phyloP scores from a whole-genome alignment of 805 yeast species.

The Metschnikowia colocasiae region DNA sequence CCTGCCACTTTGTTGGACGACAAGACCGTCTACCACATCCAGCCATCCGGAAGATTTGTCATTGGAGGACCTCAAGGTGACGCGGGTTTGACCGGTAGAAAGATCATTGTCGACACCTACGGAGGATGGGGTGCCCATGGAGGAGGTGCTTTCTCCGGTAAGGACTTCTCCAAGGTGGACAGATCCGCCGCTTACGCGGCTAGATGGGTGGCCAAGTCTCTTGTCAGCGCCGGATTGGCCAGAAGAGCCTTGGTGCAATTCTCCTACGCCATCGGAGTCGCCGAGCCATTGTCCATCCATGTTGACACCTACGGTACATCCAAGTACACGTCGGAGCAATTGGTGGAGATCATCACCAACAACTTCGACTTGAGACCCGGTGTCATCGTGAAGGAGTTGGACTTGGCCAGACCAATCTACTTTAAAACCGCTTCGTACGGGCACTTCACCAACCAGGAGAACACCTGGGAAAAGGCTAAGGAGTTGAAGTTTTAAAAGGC shows the following conservation, averaged over 20 bases:
- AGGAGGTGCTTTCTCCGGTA: slow-evolving; percentile 99
- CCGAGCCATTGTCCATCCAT: slow-evolving; percentile 96
- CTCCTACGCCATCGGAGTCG: slow-evolving; percentile 99
- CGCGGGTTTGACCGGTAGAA: slow-evolving; percentile 99
- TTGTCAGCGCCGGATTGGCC: slow-evolving; percentile 91
- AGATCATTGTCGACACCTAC: slow-evolving; percentile 98
- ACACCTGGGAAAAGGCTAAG: slow-evolving; percentile 98
- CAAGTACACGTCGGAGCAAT: slow-evolving; percentile 79
- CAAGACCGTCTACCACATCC: slow-evolving; percentile 95
- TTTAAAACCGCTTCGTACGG: slow-evolving; percentile 99
- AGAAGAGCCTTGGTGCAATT: slow-evolving; percentile 97
- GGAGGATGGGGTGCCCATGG: slow-evolving; percentile 99
- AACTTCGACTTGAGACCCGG: slow-evolving; percentile 99
- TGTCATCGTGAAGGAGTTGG: slow-evolving; percentile 93
- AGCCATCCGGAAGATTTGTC: slow-evolving; percentile 99
- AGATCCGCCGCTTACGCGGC: slow-evolving; percentile 99
- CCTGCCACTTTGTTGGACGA: slow-evolving; percentile 89
- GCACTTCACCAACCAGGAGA: slow-evolving; percentile 98
- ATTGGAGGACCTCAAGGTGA: slow-evolving; percentile 99
- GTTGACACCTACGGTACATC: slow-evolving; percentile 99
- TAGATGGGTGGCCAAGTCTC: slow-evolving; percentile 99
- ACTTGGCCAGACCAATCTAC: slow-evolving; percentile 98
- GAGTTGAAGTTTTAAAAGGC: slow-evolving; percentile 52
- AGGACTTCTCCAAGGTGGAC: slow-evolving; percentile 99
- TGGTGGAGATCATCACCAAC: slow-evolving; percentile 84